These are phyloP conservation scores for Chrysoporthe cubensis DNA, from an alignment of 2,329 filamentous ascomycete species.

Conservation along the genomic window DNA sequence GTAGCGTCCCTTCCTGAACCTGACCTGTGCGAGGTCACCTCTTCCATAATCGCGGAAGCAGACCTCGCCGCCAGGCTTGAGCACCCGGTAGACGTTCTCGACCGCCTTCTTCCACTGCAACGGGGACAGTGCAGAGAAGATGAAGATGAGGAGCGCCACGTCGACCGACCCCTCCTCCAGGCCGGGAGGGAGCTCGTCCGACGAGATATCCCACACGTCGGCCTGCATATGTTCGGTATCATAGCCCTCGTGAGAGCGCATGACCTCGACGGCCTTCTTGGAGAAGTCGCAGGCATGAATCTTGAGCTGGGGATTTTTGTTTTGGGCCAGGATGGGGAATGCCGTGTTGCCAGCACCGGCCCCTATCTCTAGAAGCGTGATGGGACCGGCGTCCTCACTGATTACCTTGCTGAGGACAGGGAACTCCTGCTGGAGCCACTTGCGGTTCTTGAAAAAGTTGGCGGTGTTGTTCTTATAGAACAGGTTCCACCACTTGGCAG, in stretches of 20 bases:
- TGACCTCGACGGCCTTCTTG: constrained; percentile 91
- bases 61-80: constrained; percentile 92
- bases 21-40: constrained; percentile 92
- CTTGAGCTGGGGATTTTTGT: constrained; percentile 79
- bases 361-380: constrained; percentile 84
- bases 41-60: constrained; percentile 96
- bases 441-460: constrained; percentile 99
- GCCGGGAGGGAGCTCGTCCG: constrained; percentile 73
- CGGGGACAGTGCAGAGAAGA: constrained; percentile 90
- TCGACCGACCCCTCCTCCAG: constrained; percentile 82
- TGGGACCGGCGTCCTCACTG: constrained; percentile 67
- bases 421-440: constrained; percentile 97
- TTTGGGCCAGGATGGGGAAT: constrained; percentile 84
- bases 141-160: constrained; percentile 92
- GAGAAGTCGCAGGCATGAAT: constrained; percentile 97
- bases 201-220: constrained; percentile 92
- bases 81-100: constrained; percentile 75
- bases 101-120: constrained; percentile 83
- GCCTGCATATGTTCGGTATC: constrained; percentile 74
- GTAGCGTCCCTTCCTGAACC: constrained; percentile 94
- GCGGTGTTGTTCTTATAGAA: constrained; percentile 98
- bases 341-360: constrained; percentile 96
- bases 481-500: constrained; percentile 95
- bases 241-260: constrained; percentile 80
- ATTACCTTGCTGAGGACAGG: constrained; percentile 82